Percentiles rank a stretch among this genome's conserved stretches.
Conservation (phyloP, 306 rosid species). For the Neltuma alba region DNA sequence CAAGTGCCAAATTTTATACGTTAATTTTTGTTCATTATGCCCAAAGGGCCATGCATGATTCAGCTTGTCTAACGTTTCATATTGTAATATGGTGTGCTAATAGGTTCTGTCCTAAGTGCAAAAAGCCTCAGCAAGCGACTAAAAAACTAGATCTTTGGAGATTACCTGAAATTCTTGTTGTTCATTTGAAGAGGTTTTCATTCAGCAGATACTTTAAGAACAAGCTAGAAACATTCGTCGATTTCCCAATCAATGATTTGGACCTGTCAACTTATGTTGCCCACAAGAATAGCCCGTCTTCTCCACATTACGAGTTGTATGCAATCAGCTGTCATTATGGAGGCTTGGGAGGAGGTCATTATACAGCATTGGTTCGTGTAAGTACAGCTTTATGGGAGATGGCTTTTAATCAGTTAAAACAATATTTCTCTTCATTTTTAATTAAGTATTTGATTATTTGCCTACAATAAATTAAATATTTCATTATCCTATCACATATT, state of each 20-base stretch:
- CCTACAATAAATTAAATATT: background rate
- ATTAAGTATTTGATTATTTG: background rate
- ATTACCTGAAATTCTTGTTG: slow-evolving; percentile 82
- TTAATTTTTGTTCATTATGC: slow-evolving; percentile 3
- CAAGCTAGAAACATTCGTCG: slow-evolving; percentile 79
- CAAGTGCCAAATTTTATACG: slow-evolving; percentile 16
- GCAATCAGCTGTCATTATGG: slow-evolving; percentile 91
- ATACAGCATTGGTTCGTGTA: slow-evolving; percentile 82
- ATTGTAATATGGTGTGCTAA: slow-evolving; percentile 30
- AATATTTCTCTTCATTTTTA: background rate
- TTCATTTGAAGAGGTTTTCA: slow-evolving; percentile 90
- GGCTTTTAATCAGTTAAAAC: slow-evolving; percentile 19
- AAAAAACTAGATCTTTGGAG: slow-evolving; percentile 95
- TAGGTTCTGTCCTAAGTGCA: slow-evolving; percentile 87
- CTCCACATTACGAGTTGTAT: slow-evolving; percentile 61
- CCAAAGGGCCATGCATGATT: slow-evolving; percentile 11
- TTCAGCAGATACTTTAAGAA: slow-evolving; percentile 51
- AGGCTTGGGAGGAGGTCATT: slow-evolving; percentile 82
- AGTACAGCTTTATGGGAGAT: slow-evolving; percentile 37
- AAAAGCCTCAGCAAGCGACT: slow-evolving; percentile 74
- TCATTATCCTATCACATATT: background rate
- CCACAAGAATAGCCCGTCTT: slow-evolving; percentile 37
- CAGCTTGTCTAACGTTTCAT: slow-evolving; percentile 24
- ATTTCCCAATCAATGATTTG: slow-evolving; percentile 75
- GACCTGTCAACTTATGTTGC: slow-evolving; percentile 60